These are phyloP conservation scores for Pseudozyma pruni DNA, from an alignment of 1,284 basidiomycete genomes.

Conservation along the genomic window DNA sequence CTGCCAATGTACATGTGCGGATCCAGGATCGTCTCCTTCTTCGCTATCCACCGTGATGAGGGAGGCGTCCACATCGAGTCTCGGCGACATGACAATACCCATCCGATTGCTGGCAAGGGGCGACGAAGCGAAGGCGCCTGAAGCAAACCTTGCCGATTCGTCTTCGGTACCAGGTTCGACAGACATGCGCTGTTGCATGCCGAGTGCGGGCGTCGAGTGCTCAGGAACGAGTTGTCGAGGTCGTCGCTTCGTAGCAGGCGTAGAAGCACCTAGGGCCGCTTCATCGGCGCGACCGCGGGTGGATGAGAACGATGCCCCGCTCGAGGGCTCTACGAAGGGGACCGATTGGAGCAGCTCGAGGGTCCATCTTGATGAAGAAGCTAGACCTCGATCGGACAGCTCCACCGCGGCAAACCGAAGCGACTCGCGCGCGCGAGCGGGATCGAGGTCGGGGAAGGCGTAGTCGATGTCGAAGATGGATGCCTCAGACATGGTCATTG, in stretches of 20 bases:
- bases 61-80: slow-evolving; percentile 38
- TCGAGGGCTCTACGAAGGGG: slow-evolving; percentile 7
- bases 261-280: slow-evolving; percentile 22
- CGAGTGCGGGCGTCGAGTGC: slow-evolving; percentile 63
- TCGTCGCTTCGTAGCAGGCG: slow-evolving; percentile 35
- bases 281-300: slow-evolving; percentile 8
- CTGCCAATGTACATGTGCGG: slow-evolving; percentile 50
- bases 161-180: slow-evolving; percentile 34
- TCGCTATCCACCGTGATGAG: slow-evolving; percentile 44
- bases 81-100: slow-evolving; percentile 12
- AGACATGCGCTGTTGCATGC: slow-evolving; percentile 44
- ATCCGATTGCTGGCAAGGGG: slow-evolving; percentile 29
- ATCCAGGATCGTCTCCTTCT: slow-evolving; percentile 30
- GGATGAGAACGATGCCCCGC: slow-evolving; percentile 1
- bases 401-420: slow-evolving; percentile 42
- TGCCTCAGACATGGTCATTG: slow-evolving; percentile 22
- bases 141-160: slow-evolving; percentile 23
- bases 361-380: slow-evolving; percentile 54
- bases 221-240: slow-evolving; percentile 41
- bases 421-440: slow-evolving; percentile 28
- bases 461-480: slow-evolving; percentile 45
- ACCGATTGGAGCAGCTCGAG: slow-evolving; percentile 57
- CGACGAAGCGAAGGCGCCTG: slow-evolving; percentile 23
- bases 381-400: slow-evolving; percentile 47
- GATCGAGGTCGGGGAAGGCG: slow-evolving; percentile 49